phyloP scores from a whole-genome alignment of 2,329 filamentous ascomycete genomes.

The Nigrograna mackinnonii region DNA sequence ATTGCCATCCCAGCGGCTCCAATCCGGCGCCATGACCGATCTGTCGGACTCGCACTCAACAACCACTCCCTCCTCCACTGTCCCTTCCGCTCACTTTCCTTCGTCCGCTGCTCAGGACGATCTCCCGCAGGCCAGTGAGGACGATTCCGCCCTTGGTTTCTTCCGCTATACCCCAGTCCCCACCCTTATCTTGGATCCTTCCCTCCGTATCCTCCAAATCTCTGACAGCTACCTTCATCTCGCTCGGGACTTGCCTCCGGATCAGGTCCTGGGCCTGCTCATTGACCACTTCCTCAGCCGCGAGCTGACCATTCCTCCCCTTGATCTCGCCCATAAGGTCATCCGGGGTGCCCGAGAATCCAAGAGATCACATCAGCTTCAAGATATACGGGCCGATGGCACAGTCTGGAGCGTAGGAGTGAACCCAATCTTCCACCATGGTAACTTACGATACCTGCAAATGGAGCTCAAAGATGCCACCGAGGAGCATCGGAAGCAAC shows the following conservation, averaged over 20 bases:
- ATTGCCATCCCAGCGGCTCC: too few relatives aligned
- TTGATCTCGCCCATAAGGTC: conserved; percentile 39
- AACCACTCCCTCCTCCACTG: too few relatives aligned
- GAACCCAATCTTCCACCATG: conserved; percentile 48
- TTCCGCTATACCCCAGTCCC: conserved; percentile 46
- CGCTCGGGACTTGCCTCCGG: conserved; percentile 32
- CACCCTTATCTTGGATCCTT: conserved; percentile 34
- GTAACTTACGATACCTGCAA: conserved; percentile 39
- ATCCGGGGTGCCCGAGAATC: conserved; percentile 43
- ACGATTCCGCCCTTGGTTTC: conserved; percentile 14
- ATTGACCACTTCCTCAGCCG: conserved; percentile 45
- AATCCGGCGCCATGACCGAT: too few relatives aligned
- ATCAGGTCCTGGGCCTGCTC: conserved; percentile 39
- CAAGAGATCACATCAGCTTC: conserved; percentile 37
- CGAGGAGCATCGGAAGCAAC: conserved; percentile 34
- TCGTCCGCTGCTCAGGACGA: not conserved
- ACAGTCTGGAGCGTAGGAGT: conserved; percentile 42
- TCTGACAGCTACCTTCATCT: conserved; percentile 48
- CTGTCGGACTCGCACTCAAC: too few relatives aligned
- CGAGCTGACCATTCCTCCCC: conserved; percentile 38
- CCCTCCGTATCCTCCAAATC: conserved; percentile 58
- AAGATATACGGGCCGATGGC: conserved; percentile 27
- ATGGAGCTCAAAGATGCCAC: conserved; percentile 47
- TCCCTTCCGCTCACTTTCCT: too few relatives aligned
- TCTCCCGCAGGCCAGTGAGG: not conserved